Conservation (phyloP, 768 basidiomycete species). For the Suillus tomentosus region DNA sequence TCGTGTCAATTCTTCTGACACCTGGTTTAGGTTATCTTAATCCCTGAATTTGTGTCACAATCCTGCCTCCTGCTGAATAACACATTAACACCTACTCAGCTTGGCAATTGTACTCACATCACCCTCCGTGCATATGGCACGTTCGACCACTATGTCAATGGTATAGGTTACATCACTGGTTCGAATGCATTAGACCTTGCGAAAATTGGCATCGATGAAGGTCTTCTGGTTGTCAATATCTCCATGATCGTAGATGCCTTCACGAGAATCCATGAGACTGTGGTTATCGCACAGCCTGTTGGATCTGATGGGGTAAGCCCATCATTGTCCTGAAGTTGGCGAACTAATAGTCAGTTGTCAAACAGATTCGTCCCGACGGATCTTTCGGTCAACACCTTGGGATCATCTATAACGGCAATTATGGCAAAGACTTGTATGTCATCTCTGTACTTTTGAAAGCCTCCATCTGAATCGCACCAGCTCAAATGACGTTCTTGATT, state of each 20-base stretch:
- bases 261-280: constrained; percentile 50
- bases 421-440: constrained; percentile 54
- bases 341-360: neutral
- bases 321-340: neutral
- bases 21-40: constrained; percentile 51
- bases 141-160: constrained; percentile 45
- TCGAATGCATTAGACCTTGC: constrained; percentile 69
- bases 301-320: constrained; percentile 60
- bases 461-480: constrained; percentile 33
- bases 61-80: constrained; percentile 56
- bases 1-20: neutral
- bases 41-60: constrained; percentile 57
- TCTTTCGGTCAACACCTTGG: constrained; percentile 51
- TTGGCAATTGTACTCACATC: constrained; percentile 50
- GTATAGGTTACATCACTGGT: constrained; percentile 55
- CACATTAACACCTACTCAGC: constrained; percentile 44
- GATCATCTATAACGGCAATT: constrained; percentile 75
- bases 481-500: constrained; percentile 59
- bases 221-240: constrained; percentile 41
- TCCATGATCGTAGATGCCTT: constrained; percentile 53
- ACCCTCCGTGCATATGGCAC: constrained; percentile 52
- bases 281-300: constrained; percentile 48
- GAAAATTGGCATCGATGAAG: constrained; percentile 57
- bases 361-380: constrained; percentile 28
- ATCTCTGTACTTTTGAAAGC: neutral